These are phyloP conservation scores for Salvia splendens DNA, from an alignment of 257 asterid genomes.

Conservation along the genomic window DNA sequence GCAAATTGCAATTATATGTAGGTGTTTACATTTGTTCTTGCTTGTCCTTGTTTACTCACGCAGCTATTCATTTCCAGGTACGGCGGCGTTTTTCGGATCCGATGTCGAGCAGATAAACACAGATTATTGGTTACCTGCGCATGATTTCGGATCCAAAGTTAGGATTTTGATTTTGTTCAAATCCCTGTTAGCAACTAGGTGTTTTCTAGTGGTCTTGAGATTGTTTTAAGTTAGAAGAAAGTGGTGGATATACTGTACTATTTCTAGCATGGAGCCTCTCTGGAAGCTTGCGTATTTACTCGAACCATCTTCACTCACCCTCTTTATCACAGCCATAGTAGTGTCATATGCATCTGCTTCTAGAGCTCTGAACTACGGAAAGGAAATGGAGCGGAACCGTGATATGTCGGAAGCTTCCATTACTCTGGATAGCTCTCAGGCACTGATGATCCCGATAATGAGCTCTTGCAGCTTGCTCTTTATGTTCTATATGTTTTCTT, in stretches of 20 bases:
- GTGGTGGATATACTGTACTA: slow-evolving; percentile 2
- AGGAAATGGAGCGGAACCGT: slow-evolving; percentile 91
- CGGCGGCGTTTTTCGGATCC: slow-evolving; percentile 24
- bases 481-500: slow-evolving; percentile 94
- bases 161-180: slow-evolving; percentile 2
- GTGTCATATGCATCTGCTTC: slow-evolving; percentile 86
- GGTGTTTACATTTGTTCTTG: background rate
- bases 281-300: slow-evolving; percentile 76
- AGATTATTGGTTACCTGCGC: background rate
- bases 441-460: slow-evolving; percentile 92
- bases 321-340: slow-evolving; percentile 70
- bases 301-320: slow-evolving; percentile 81
- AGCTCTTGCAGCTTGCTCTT: slow-evolving; percentile 94
- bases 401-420: slow-evolving; percentile 89
- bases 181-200: slow-evolving; percentile 17
- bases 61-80: slow-evolving; percentile 31
- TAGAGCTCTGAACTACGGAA: slow-evolving; percentile 82
- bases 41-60: slow-evolving; percentile 15
- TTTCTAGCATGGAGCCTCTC: slow-evolving; percentile 61
- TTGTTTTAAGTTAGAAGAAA: no score
- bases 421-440: slow-evolving; percentile 88
- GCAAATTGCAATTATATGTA: background rate
- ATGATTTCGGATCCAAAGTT: background rate
- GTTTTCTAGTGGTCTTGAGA: slow-evolving; percentile 12
- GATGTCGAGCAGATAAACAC: background rate